Evolutionary conservation across 2,329 filamentous ascomycete species (phyloP), one percentile per base, ranked within the genome.

Genomic region (Claviceps quebecensis): DNA sequence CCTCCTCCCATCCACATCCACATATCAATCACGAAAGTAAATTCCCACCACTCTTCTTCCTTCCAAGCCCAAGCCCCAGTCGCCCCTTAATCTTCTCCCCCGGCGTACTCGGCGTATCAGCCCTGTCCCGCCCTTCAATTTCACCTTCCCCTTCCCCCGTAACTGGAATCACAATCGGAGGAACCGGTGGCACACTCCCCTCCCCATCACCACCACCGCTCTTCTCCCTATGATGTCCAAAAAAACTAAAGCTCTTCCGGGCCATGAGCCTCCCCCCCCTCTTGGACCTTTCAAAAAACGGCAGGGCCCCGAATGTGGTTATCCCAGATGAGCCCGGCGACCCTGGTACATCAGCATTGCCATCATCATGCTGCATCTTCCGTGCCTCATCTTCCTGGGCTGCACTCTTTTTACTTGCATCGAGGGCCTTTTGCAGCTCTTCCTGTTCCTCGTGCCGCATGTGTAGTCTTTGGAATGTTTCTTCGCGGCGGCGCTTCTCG

Each of bases 211-310:
- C 57, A 57, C 60, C 59, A 48, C 52, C 36, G 60, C 57, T 58
- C 63, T 69, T 74, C 55, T 78, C 74, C 55, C 78, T 80, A 58
- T 74, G 72, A 4, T 34, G 29, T 9, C 29, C 29, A 39, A 83
- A 68, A 61, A 86, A 85, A 36, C 76, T 78, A 60, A 87, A 83
- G 57, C 86, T 85, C 66, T 84, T 87, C 56, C 83, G 80, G 47
- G 86, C 79, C 71, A 95, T 77, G 56, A 86, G 89, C 70, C 87
- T 91, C 65, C 83, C 87, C 9, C 80, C 80, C 51, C 83, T 76
- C 58, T 82, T 78, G 56, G 86, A 81, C 45, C 86, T 75, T 59
- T 79, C 80, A 43, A 93, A 69, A 34, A 80, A 72, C 5, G 72
- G 70, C 34, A 64, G 63, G 49, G 60, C 63, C 54, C 64, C 73